Conservation (phyloP, 139 green algal genomes). For the Closterium sp. region DNA sequence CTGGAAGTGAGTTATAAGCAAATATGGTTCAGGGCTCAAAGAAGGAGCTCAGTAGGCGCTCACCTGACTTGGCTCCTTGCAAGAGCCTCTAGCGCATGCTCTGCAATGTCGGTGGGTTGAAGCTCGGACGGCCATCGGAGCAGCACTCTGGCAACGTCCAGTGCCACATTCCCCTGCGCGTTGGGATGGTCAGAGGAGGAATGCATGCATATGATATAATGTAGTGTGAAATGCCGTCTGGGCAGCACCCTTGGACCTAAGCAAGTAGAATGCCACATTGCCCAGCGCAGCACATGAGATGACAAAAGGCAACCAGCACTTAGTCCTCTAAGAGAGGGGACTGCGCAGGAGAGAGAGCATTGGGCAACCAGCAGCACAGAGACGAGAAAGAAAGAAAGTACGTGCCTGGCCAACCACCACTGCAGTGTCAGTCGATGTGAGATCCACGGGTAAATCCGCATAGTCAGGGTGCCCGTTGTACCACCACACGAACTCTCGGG, state of each 20-base stretch:
- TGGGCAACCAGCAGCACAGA: too few relatives aligned
- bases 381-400: background rate
- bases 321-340: too few relatives aligned
- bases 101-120: constrained; percentile 79
- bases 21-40: background rate
- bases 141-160: constrained; percentile 91
- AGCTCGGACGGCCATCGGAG: constrained; percentile 65
- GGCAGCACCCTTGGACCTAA: too few relatives aligned
- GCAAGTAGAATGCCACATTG: too few relatives aligned
- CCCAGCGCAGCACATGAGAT: too few relatives aligned
- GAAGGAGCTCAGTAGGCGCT: constrained; percentile 36
- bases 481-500: constrained; percentile 96
- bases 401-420: constrained; percentile 50
- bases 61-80: constrained; percentile 10
- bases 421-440: constrained; percentile 29
- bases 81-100: constrained; percentile 65
- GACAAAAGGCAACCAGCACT: too few relatives aligned
- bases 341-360: too few relatives aligned
- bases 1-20: too few relatives aligned
- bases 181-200: background rate
- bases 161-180: constrained; percentile 83
- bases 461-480: constrained; percentile 95
- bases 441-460: constrained; percentile 22
- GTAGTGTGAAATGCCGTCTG: too few relatives aligned
- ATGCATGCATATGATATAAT: too few relatives aligned